Base-by-base conservation (phyloP, 1,284 basidiomycete genomes). In the Fistulina hepatica region DNA sequence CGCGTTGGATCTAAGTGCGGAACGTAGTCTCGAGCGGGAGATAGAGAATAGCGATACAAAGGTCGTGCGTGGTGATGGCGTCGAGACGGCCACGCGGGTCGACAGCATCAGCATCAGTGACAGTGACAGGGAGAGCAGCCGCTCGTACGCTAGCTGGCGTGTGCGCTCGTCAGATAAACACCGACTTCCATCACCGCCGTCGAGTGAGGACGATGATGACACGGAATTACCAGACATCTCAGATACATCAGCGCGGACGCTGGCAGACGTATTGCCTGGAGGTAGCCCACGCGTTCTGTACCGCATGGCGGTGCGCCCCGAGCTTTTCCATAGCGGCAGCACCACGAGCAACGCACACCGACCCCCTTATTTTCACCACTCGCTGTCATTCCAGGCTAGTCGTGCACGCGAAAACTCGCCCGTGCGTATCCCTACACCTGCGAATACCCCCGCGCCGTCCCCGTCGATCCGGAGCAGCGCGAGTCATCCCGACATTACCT, bases 41-140 rank as follows among this genome's bases (percentile, higher is more conserved):
- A 81, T 81, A 22, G 71, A 73, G 46, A 81, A 67, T 44, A 69
- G 73, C 26, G 65, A 69, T 8, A 63, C 75, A 3, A 71, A 69
- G 11, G 64, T 83, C 26, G 79, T 84, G 17, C 60, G 73, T 35
- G 77, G 77, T 21, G 79, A 83, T 51, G 81, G 79, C 16, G 65
- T 66, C 5, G 69, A 70, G 50, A 67, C 58, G 8, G 55, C 53
- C 17, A 52, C 57, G 22, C 64, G 61, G 20, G 59, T 62, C 28
- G 57, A 60, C 32, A 54, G 59, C 21, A 54, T 68, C 17, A 52
- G 56, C 10, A 48, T 41, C 8, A 48, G 51, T 13, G 46, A 46
- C 21, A 33, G 22, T 11, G 34, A 21, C 9, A 52, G 47, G 13
- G 49, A 54, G 23, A 46, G 45, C 21, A 54, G 59, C 9, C 45